These are phyloP conservation scores for Amphibolis antarctica DNA, from an alignment of 106 monocot species.

Conservation along the genomic window DNA sequence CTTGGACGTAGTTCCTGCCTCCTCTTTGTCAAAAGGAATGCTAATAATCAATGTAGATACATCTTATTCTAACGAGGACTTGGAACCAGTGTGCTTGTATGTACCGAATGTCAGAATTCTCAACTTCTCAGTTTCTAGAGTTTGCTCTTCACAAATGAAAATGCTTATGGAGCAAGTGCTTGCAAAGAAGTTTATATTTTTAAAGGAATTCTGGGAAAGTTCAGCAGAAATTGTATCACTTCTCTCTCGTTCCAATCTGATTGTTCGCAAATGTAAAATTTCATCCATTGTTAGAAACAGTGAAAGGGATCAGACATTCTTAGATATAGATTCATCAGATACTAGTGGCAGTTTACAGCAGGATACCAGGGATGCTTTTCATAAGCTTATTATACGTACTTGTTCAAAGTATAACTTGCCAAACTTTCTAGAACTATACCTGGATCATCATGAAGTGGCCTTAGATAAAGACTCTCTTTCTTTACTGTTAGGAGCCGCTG, in stretches of 20 bases:
- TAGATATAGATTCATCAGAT: slow-evolving; percentile 24
- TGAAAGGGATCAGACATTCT: slow-evolving; percentile 3
- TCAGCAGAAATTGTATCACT: slow-evolving; percentile 47
- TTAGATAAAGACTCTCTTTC: slow-evolving; percentile 35
- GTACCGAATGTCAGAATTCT: slow-evolving; percentile 66
- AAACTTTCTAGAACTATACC: slow-evolving; percentile 68
- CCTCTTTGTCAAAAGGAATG: slow-evolving; percentile 35
- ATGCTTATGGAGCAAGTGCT: slow-evolving; percentile 57
- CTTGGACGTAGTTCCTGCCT: slow-evolving; percentile 45
- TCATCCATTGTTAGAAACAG: background rate
- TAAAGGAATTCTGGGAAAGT: slow-evolving; percentile 73
- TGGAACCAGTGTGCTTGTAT: slow-evolving; percentile 50
- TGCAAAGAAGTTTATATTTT: slow-evolving; percentile 67
- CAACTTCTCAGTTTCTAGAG: slow-evolving; percentile 23
- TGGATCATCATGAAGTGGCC: slow-evolving; percentile 59
- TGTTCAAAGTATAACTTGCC: slow-evolving; percentile 62
- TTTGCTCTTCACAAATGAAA: slow-evolving; percentile 55
- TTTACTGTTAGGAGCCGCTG: slow-evolving; percentile 50
- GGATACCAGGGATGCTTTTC: slow-evolving; percentile 38
- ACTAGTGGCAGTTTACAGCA: slow-evolving; percentile 4
- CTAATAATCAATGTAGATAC: slow-evolving; percentile 43
- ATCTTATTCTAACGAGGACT: slow-evolving; percentile 36
- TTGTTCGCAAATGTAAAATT: slow-evolving; percentile 18
- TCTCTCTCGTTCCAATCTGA: slow-evolving; percentile 50
- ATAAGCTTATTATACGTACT: slow-evolving; percentile 52